A percentile compares a stretch with the other conserved stretches of the same genome.
Conservation (phyloP, 2,329 filamentous ascomycete genomes). For the Sporothrix luriei region DNA sequence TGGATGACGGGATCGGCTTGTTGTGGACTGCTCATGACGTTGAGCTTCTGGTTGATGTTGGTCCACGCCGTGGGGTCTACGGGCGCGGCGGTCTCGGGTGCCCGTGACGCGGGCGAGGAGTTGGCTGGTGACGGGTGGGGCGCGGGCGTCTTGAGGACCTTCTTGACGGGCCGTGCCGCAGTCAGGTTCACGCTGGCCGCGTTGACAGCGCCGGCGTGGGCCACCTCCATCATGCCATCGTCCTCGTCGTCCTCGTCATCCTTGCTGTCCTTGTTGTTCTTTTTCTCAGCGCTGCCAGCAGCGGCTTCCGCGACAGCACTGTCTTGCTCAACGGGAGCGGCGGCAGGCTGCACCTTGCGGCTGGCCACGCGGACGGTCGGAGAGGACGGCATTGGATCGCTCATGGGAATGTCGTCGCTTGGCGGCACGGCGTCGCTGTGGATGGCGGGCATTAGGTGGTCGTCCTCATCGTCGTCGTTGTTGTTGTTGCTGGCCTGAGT, state of each 20-base stretch:
- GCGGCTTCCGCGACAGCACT: not conserved
- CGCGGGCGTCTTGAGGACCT: conserved; percentile 64
- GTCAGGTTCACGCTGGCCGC: conserved; percentile 79
- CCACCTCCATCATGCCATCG: conserved; percentile 85
- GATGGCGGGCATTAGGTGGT: conserved; percentile 60
- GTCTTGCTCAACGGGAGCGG: conserved; percentile 37
- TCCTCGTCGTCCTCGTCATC: conserved; percentile 73
- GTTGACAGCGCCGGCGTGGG: conserved; percentile 70
- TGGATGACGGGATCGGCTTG: conserved; percentile 67
- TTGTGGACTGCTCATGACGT: conserved; percentile 71
- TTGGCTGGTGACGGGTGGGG: conserved; percentile 70
- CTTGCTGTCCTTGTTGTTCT: conserved; percentile 56
- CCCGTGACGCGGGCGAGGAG: conserved; percentile 66
- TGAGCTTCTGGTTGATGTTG: conserved; percentile 79
- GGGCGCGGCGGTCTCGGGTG: conserved; percentile 49
- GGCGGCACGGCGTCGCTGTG: conserved; percentile 53
- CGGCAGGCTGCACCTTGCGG: conserved; percentile 63
- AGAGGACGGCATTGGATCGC: conserved; percentile 81
- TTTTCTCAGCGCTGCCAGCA: conserved; percentile 40
- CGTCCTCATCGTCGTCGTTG: conserved; percentile 59
- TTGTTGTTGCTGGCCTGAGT: conserved; percentile 55
- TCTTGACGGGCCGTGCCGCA: conserved; percentile 76
- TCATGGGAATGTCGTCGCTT: conserved; percentile 67
- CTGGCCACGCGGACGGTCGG: conserved; percentile 78
- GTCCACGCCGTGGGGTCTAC: conserved; percentile 89